Evolutionary conservation across 176 grass and related monocot species (phyloP).

Genomic region (Aegilops bicornis): DNA sequence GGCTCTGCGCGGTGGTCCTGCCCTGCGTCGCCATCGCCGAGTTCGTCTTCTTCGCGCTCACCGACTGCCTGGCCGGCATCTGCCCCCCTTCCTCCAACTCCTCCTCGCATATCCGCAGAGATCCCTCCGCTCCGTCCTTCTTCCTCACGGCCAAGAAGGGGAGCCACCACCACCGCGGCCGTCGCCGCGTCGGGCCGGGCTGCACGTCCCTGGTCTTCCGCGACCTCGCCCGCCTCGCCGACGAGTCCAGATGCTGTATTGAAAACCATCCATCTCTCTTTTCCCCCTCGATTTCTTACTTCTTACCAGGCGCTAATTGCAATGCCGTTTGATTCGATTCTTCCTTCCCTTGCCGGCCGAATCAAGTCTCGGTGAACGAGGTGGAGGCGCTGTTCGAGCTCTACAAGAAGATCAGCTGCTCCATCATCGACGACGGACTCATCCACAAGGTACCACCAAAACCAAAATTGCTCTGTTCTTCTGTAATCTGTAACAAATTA

Average conservation of each 20-base stretch:
- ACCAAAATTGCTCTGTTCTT: neutral
- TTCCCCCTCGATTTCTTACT: too few species aligned
- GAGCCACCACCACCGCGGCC: neutral
- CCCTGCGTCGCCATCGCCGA: constrained; percentile 53
- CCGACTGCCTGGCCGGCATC: constrained; percentile 56
- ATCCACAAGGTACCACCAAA: neutral
- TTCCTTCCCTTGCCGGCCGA: neutral
- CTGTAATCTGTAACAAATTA: neutral
- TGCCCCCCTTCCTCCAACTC: neutral
- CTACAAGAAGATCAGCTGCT: constrained; percentile 83
- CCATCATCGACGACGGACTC: constrained; percentile 76
- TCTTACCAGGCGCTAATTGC: neutral
- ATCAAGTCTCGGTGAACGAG: constrained; percentile 76
- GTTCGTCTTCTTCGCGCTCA: constrained; percentile 54
- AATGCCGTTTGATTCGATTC: constrained; percentile 27
- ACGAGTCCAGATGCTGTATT: constrained; percentile 73
- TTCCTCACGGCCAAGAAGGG: neutral
- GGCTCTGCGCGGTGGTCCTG: constrained; percentile 52
- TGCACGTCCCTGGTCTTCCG: constrained; percentile 11
- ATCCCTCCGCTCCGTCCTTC: neutral
- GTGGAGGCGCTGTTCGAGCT: constrained; percentile 81
- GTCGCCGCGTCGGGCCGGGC: neutral
- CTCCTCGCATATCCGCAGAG: neutral
- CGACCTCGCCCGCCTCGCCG: constrained; percentile 55
- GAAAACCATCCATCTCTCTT: neutral